Evolutionary conservation across 495 filamentous ascomycete genomes (phyloP).

Genomic region (Xylaria grammica): DNA sequence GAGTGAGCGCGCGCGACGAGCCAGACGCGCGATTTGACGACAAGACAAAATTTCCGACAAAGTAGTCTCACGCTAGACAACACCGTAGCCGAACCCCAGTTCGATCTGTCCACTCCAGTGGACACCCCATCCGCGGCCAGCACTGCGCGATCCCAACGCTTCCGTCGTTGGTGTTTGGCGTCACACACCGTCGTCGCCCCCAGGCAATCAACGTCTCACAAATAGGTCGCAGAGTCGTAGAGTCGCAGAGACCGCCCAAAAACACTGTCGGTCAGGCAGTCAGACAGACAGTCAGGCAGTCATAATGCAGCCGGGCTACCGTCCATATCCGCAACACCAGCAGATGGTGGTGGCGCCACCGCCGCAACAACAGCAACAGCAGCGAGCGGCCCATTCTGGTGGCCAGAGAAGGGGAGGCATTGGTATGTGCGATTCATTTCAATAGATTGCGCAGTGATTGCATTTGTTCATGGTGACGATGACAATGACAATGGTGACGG

Average conservation of each 20-base stretch:
- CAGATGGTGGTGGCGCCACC: constrained; percentile 29
- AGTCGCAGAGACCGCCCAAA: constrained; percentile 10
- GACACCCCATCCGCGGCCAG: constrained; percentile 4
- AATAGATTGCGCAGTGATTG: constrained; percentile 8
- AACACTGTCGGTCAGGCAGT: constrained; percentile 2
- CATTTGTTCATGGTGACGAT: constrained; percentile 5
- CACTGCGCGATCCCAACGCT: constrained; percentile 14
- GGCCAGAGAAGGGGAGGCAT: constrained; percentile 52
- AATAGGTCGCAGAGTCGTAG: constrained; percentile 13
- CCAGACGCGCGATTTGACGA: constrained; percentile 20
- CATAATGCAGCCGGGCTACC: constrained; percentile 56
- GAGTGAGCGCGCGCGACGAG: constrained; percentile 4
- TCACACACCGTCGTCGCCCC: constrained; percentile 20
- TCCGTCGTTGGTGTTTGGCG: constrained; percentile 19
- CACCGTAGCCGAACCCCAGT: constrained; percentile 16
- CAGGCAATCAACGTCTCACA: constrained; percentile 29
- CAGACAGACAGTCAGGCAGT: constrained; percentile 10
- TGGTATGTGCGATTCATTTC: constrained; percentile 44
- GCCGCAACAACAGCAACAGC: constrained; percentile 18
- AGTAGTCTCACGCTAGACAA: constrained; percentile 20
- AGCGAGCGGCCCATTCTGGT: constrained; percentile 41
- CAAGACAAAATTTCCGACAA: constrained; percentile 13
- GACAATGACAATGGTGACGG: not conserved
- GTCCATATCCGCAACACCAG: constrained; percentile 51
- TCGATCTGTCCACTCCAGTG: not conserved